Evolutionary conservation across 2,329 filamentous ascomycete species (phyloP), one percentile per base, ranked within the genome.

Genomic region (Epichloe hybrida): DNA sequence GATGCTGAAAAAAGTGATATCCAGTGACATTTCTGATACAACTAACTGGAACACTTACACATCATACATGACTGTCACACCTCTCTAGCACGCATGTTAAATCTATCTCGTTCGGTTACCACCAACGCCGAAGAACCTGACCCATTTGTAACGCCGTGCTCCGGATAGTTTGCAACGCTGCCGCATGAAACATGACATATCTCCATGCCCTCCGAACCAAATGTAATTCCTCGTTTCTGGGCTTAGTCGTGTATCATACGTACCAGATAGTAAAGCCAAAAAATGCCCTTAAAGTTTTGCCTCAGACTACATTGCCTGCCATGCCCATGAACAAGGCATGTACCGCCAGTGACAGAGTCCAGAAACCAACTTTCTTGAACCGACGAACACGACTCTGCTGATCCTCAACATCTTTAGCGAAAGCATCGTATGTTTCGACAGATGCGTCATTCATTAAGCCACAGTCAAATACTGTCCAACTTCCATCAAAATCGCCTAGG

Each of bases 281-380:
- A 11, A 31, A 31, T 11, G 8, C 9, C 31, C 31, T 31, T 31
- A 23, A 15, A 20, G 6, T 9, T 17, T 17, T 27, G 9, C 9
- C 36, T 52, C 58, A 80, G 48, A 81, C 74, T 53, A 83, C 71
- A 57, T 89, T 93, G 15, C 91, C 91, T 4, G 90, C 91, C 75
- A 97, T 86, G 9, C 93, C 93, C 71, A 97, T 85, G 63, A 97
- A 93, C 37, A 98, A 77, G 3, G 91, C 93, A 64, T 98, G 93
- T 7, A 91, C 86, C 6, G 91, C 88, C 52, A 98, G 72, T 59
- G 91, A 90, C 51, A 97, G 75, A 3, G 89, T 95, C 93, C 93
- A 98, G 61, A 97, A 83, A 35, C 93, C 93, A 31, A 95, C 93
- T 69, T 97, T 95, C 66, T 90, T 95, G 64, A 98, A 84, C 43